A percentile compares a stretch with the other conserved stretches of the same genome.
Evolutionary conservation across 1,284 basidiomycete species (phyloP).

Genomic region (Ustanciosporium gigantosporum): DNA sequence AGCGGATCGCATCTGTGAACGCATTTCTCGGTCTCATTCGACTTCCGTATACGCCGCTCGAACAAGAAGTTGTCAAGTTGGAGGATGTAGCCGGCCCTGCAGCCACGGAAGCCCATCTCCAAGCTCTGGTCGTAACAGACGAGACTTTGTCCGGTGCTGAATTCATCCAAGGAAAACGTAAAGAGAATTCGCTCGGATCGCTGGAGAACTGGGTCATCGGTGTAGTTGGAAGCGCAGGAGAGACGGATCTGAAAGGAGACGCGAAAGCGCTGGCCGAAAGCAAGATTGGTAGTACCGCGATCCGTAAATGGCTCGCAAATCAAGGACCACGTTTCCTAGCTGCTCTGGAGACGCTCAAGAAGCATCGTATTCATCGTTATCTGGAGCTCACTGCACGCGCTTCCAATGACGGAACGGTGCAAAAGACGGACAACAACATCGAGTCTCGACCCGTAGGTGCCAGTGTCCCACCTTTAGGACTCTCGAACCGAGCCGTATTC

Average conservation of each 20-base stretch:
- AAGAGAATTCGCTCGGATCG: slow-evolving; percentile 33
- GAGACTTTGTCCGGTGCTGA: slow-evolving; percentile 54
- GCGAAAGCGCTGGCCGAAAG: slow-evolving; percentile 44
- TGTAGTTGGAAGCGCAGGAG: slow-evolving; percentile 46
- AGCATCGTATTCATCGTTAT: slow-evolving; percentile 7
- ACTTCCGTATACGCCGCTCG: slow-evolving; percentile 15
- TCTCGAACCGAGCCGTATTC: slow-evolving; percentile 56
- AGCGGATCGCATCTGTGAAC: slow-evolving; percentile 47
- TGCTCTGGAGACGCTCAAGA: slow-evolving; percentile 21
- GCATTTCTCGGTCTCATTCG: slow-evolving; percentile 44
- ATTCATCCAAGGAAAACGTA: slow-evolving; percentile 41
- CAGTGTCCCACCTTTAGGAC: slow-evolving; percentile 54
- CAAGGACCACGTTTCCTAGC: slow-evolving; percentile 18
- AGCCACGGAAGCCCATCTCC: slow-evolving; percentile 44
- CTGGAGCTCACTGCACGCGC: slow-evolving; percentile 7
- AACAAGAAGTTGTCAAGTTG: slow-evolving; percentile 45
- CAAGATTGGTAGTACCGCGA: slow-evolving; percentile 59
- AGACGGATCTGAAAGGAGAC: slow-evolving; percentile 49
- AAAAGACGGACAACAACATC: slow-evolving; percentile 3
- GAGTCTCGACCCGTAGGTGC: slow-evolving; percentile 40
- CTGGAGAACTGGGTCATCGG: slow-evolving; percentile 48
- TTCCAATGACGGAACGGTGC: not conserved
- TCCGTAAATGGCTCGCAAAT: slow-evolving; percentile 47
- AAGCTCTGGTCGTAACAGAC: slow-evolving; percentile 54
- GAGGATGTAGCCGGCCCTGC: slow-evolving; percentile 56